phyloP scores from a whole-genome alignment of 352 stramenopile genomes.

The Achlya hypogyna region DNA sequence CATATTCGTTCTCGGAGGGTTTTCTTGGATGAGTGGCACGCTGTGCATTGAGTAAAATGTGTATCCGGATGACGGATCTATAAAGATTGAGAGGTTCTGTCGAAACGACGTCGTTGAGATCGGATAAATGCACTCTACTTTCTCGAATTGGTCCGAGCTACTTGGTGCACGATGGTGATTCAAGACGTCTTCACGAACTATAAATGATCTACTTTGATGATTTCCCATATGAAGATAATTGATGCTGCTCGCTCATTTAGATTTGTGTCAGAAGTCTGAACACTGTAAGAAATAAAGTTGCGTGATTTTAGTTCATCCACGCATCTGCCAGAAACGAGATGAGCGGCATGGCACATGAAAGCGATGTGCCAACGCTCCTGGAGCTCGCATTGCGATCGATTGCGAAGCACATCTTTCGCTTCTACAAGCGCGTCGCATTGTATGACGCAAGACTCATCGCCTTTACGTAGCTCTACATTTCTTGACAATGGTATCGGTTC shows the following conservation, averaged over 20 bases:
- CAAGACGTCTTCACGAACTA: too few species aligned
- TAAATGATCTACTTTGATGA: too few species aligned
- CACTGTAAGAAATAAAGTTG: background rate
- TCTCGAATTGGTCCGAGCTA: too few species aligned
- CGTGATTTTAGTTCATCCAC: background rate
- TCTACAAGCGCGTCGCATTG: constrained; percentile 9
- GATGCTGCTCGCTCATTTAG: too few species aligned
- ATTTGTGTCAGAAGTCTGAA: background rate
- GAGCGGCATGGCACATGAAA: too few species aligned
- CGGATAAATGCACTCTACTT: background rate
- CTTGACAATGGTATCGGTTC: constrained; percentile 5
- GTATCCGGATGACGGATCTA: background rate
- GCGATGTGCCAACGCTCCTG: background rate
- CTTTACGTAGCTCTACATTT: background rate
- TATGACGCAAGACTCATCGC: background rate
- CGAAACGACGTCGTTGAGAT: background rate
- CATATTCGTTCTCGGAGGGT: background rate
- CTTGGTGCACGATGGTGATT: too few species aligned
- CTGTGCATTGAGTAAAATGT: too few species aligned
- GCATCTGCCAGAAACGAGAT: background rate
- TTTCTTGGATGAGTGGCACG: too few species aligned
- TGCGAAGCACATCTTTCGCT: constrained; percentile 4
- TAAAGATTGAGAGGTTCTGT: too few species aligned
- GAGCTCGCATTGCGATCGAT: constrained; percentile 2
- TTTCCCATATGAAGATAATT: too few species aligned